phyloP scores from a whole-genome alignment of 306 rosid genomes.

The Pterocarpus macrocarpus region DNA sequence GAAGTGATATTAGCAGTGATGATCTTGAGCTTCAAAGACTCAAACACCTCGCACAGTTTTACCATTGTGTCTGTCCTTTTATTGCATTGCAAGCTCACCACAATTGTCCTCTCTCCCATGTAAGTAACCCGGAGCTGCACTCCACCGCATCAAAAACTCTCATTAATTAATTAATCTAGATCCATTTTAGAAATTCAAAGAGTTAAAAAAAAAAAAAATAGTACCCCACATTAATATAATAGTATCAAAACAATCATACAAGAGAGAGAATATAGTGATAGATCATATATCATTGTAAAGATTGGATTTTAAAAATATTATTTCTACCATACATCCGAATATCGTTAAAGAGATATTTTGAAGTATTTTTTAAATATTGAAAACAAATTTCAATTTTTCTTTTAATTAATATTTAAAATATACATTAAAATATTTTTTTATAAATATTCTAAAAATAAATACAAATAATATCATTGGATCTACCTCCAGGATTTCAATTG shows the following conservation, averaged over 20 bases:
- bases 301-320: too few species aligned
- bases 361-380: too few species aligned
- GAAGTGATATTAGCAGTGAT: conserved; percentile 79
- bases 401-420: too few species aligned
- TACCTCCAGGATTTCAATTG: conserved; percentile 82
- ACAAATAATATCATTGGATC: too few species aligned
- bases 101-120: conserved; percentile 80
- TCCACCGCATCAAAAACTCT: not conserved
- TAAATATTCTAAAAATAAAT: too few species aligned
- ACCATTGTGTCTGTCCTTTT: conserved; percentile 90
- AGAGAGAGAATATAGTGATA: conserved; percentile 30
- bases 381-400: too few species aligned
- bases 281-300: too few species aligned
- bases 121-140: conserved; percentile 75
- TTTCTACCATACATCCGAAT: too few species aligned
- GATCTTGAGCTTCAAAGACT: conserved; percentile 89
- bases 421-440: too few species aligned
- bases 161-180: not conserved
- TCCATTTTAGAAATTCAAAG: not conserved
- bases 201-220: not conserved
- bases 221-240: conserved; percentile 27
- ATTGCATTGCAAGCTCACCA: conserved; percentile 86
- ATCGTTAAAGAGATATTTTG: too few species aligned
- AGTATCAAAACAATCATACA: conserved; percentile 41
- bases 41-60: conserved; percentile 86